phyloP scores from a whole-genome alignment of 116 monocot genomes.

The Papilionanthe hybrid region DNA sequence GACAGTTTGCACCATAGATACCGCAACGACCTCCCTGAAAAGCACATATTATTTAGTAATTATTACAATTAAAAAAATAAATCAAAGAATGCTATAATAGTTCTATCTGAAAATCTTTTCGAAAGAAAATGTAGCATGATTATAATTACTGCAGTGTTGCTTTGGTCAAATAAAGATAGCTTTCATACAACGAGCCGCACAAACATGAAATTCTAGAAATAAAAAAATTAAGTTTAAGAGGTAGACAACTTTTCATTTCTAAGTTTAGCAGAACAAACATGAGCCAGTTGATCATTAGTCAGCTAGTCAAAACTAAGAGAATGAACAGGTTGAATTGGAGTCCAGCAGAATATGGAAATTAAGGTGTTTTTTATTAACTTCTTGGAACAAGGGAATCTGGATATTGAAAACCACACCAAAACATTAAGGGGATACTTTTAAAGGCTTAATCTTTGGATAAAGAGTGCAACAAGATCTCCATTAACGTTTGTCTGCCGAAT shows the following conservation, averaged over 20 bases:
- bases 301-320: no score
- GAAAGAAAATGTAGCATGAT: neutral
- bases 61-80: neutral
- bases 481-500: no score
- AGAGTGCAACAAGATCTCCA: no score
- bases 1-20: constrained; percentile 70
- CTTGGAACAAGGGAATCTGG: no score
- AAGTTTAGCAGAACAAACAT: no score
- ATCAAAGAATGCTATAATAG: neutral
- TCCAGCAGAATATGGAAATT: no score
- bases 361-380: no score
- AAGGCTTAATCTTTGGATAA: no score
- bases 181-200: neutral
- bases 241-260: neutral
- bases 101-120: neutral
- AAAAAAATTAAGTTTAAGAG: neutral
- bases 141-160: neutral
- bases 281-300: no score
- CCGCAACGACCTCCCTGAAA: constrained; percentile 63
- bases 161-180: neutral
- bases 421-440: no score
- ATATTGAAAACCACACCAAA: no score
- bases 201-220: neutral
- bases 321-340: no score
- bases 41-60: neutral